phyloP scores from a whole-genome alignment of 139 green algal genomes.

The Chlamydomonas schloesseri region DNA sequence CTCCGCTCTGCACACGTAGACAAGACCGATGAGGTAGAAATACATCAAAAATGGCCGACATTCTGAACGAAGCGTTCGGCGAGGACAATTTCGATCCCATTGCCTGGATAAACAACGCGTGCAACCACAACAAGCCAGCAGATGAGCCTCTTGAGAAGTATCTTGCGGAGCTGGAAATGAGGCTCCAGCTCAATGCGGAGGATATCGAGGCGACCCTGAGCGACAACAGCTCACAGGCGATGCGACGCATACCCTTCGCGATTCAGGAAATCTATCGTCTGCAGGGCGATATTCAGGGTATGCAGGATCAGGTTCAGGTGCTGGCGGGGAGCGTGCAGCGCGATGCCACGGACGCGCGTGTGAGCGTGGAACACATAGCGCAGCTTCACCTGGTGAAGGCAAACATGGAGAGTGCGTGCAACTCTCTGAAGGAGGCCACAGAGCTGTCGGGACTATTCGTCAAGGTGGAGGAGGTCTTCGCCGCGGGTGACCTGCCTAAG shows the following conservation, averaged over 20 bases:
- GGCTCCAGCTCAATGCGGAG: slow-evolving; percentile 84
- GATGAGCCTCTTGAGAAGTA: slow-evolving; percentile 78
- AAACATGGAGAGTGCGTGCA: slow-evolving; percentile 87
- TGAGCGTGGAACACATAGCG: slow-evolving; percentile 38
- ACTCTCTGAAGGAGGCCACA: slow-evolving; percentile 89
- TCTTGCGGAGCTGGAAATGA: slow-evolving; percentile 87
- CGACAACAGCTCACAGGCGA: slow-evolving; percentile 69
- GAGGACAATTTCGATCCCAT: slow-evolving; percentile 72
- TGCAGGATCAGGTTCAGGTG: slow-evolving; percentile 55
- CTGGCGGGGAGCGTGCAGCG: slow-evolving; percentile 34
- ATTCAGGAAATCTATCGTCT: slow-evolving; percentile 83
- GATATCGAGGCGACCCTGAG: slow-evolving; percentile 78
- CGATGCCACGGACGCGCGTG: slow-evolving; percentile 39
- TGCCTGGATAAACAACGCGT: slow-evolving; percentile 73
- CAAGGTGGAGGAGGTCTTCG: slow-evolving; percentile 83
- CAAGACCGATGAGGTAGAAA: too few species aligned
- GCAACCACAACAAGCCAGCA: slow-evolving; percentile 11
- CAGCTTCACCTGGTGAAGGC: slow-evolving; percentile 80
- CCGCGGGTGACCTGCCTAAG: slow-evolving; percentile 76
- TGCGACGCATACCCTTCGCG: slow-evolving; percentile 87
- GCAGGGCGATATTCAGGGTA: slow-evolving; percentile 47
- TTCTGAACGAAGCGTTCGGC: slow-evolving; percentile 54
- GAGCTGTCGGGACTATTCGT: slow-evolving; percentile 88
- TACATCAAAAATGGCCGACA: slow-evolving; percentile 6
- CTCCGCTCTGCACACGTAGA: too few species aligned